Percentiles rank a stretch among this genome's conserved stretches.
Evolutionary conservation across 768 basidiomycete genomes (phyloP).

Genomic region (Tephrocybe sp.): DNA sequence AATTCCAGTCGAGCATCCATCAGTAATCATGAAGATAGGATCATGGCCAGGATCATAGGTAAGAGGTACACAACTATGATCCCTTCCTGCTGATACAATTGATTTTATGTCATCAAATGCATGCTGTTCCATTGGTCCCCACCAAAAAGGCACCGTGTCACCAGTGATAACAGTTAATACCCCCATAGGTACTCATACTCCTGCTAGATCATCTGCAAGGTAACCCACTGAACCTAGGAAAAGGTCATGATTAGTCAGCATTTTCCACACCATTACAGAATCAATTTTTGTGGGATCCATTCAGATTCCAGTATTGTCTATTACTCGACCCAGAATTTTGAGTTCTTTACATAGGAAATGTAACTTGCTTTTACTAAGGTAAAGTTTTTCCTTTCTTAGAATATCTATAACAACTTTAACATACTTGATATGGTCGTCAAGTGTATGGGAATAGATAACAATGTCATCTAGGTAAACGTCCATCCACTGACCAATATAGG

Average conservation of each 20-base stretch:
- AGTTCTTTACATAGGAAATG: conserved; percentile 21
- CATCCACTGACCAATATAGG: conserved; percentile 22
- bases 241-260: conserved; percentile 24
- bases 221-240: conserved; percentile 38
- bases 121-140: too few relatives aligned
- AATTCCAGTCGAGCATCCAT: too few relatives aligned
- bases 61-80: too few relatives aligned
- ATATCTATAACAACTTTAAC: conserved; percentile 25
- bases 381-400: conserved; percentile 26
- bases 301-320: conserved; percentile 30
- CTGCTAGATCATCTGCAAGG: conserved; percentile 24
- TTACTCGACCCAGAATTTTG: conserved; percentile 33
- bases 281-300: conserved; percentile 44
- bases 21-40: too few relatives aligned
- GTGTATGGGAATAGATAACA: conserved; percentile 36
- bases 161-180: too few relatives aligned
- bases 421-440: conserved; percentile 34
- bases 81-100: too few relatives aligned
- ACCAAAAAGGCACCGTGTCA: too few relatives aligned
- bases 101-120: too few relatives aligned
- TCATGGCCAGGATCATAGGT: too few relatives aligned
- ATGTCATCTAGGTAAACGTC: conserved; percentile 24
- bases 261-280: conserved; percentile 25
- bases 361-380: conserved; percentile 29
- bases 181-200: conserved; percentile 29